These are phyloP conservation scores for Aspergillus baeticus DNA, from an alignment of 495 filamentous ascomycete genomes.

Conservation along the genomic window DNA sequence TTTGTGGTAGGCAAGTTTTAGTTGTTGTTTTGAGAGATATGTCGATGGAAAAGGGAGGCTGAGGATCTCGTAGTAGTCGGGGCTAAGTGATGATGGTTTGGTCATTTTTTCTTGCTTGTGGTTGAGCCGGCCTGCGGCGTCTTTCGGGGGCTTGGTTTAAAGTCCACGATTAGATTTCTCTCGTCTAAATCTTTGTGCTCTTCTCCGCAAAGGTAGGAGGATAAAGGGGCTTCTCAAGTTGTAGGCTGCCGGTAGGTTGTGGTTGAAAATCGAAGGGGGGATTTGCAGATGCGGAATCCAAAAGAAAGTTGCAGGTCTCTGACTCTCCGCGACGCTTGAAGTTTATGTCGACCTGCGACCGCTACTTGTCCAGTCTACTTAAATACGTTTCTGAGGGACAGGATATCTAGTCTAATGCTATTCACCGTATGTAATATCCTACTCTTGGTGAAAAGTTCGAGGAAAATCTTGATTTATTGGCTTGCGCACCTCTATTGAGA, in stretches of 20 bases:
- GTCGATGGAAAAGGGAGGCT: conserved; percentile 39
- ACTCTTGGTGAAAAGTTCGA: too few relatives aligned
- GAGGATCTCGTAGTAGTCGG: conserved; percentile 55
- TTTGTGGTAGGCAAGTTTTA: conserved; percentile 77
- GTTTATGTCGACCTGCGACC: neutral
- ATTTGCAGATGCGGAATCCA: neutral
- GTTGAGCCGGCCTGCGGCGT: neutral
- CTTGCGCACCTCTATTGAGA: conserved; percentile 4
- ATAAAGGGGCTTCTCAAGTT: too few relatives aligned
- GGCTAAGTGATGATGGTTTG: conserved; percentile 6
- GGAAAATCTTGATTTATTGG: conserved; percentile 1
- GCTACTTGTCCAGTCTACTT: too few relatives aligned
- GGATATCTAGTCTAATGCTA: too few relatives aligned
- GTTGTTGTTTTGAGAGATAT: conserved; percentile 38
- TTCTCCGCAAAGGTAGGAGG: too few relatives aligned
- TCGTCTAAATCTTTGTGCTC: too few relatives aligned
- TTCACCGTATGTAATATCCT: too few relatives aligned
- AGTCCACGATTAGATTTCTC: neutral
- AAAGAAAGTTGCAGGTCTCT: neutral
- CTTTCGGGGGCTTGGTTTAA: neutral
- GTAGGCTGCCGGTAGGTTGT: neutral
- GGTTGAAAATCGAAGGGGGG: neutral
- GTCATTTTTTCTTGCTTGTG: conserved; percentile 26
- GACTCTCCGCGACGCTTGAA: too few relatives aligned
- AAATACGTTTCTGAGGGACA: too few relatives aligned